phyloP scores from a whole-genome alignment of 2,329 filamentous ascomycete species.

The Neospermospora avenae region DNA sequence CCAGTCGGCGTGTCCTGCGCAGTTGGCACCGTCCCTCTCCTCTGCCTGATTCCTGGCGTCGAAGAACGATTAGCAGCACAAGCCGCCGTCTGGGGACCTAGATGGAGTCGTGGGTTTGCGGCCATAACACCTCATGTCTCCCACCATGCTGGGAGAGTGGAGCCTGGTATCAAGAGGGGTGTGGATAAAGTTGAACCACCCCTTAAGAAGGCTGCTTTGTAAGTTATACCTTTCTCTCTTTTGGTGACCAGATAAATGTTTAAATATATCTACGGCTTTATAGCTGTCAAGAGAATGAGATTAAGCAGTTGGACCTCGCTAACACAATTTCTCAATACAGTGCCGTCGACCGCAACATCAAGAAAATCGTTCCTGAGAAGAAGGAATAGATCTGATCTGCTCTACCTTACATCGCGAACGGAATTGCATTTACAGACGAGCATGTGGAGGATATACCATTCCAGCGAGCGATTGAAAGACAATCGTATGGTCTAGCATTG shows the following conservation, averaged over 20 bases:
- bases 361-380: constrained; percentile 15
- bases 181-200: constrained; percentile 24
- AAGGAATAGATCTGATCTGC: background rate
- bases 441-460: constrained; percentile 2
- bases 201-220: constrained; percentile 27
- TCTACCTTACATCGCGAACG: background rate
- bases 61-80: constrained; percentile 25
- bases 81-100: constrained; percentile 26
- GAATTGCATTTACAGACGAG: background rate
- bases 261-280: too few relatives aligned
- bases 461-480: background rate
- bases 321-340: constrained; percentile 3
- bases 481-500: background rate
- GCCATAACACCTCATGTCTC: constrained; percentile 12
- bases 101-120: constrained; percentile 24
- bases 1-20: constrained; percentile 18
- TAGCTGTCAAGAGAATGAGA: too few relatives aligned
- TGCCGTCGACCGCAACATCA: constrained; percentile 22
- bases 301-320: background rate
- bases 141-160: constrained; percentile 15
- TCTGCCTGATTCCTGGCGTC: constrained; percentile 25
- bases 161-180: constrained; percentile 17
- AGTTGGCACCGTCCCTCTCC: constrained; percentile 21
- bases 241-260: too few relatives aligned
- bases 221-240: constrained; percentile 9